phyloP scores from a whole-genome alignment of 2,329 filamentous ascomycete genomes.

The Cordyceps fumosorosea region DNA sequence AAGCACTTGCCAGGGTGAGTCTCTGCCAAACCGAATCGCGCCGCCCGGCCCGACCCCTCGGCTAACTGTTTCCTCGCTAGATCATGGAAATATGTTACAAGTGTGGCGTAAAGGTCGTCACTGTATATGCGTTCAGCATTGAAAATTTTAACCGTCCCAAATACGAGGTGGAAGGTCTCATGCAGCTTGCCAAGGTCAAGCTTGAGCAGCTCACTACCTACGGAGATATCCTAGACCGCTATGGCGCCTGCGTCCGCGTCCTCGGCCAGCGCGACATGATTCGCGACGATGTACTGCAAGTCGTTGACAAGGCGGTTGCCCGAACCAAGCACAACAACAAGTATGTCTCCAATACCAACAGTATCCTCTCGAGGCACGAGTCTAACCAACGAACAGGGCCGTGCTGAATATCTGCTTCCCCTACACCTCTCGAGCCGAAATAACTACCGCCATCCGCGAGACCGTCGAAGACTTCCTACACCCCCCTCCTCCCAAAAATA shows the following conservation, averaged over 20 bases:
- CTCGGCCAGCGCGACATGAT: conserved; percentile 80
- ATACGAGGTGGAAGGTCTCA: conserved; percentile 92
- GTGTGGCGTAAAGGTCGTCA: conserved; percentile 91
- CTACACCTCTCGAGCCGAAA: conserved; percentile 93
- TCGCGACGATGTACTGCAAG: conserved; percentile 78
- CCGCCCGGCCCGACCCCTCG: conserved; percentile 4
- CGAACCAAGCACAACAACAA: conserved; percentile 83
- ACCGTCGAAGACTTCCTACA: conserved; percentile 83
- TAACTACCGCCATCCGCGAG: conserved; percentile 79
- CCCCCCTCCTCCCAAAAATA: conserved; percentile 57
- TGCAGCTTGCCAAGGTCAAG: conserved; percentile 97
- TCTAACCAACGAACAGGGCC: conserved; percentile 31
- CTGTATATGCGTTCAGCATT: conserved; percentile 97
- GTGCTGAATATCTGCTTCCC: conserved; percentile 93
- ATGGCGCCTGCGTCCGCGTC: conserved; percentile 80
- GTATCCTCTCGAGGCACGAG: background rate
- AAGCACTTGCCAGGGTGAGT: conserved; percentile 78
- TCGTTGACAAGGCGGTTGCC: conserved; percentile 78
- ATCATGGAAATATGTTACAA: conserved; percentile 98
- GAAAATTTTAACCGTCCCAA: conserved; percentile 98
- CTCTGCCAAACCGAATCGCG: background rate
- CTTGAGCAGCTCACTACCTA: conserved; percentile 87
- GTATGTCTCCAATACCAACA: conserved; percentile 35
- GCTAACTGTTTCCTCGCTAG: conserved; percentile 34
- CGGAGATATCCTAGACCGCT: conserved; percentile 85